Conservation (phyloP, 805 yeast species). For the Clavispora phyllophila region DNA sequence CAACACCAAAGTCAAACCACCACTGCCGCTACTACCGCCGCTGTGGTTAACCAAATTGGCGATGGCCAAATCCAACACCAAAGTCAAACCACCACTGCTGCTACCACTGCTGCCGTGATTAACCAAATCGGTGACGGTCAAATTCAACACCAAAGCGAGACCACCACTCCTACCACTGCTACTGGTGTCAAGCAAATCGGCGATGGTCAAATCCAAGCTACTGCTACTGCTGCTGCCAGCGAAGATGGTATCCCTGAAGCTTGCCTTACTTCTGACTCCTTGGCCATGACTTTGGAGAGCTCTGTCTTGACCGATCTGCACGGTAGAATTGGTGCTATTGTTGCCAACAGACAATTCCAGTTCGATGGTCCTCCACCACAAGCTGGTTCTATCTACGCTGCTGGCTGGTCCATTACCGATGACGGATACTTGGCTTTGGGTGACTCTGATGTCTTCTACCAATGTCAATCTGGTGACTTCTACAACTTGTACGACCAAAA, state of each 20-base stretch:
- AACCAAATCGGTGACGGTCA: slow-evolving; percentile 32
- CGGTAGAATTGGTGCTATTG: slow-evolving; percentile 75
- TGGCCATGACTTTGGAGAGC: slow-evolving; percentile 50
- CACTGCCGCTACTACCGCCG: slow-evolving; percentile 23
- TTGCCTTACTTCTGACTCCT: slow-evolving; percentile 28
- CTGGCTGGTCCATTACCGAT: slow-evolving; percentile 38
- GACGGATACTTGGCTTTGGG: slow-evolving; percentile 65
- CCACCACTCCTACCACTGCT: slow-evolving; percentile 11
- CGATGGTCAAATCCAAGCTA: slow-evolving; percentile 31
- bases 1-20: slow-evolving; percentile 11
- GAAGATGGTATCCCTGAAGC: slow-evolving; percentile 14
- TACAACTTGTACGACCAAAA: slow-evolving; percentile 71
- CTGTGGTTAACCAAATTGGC: slow-evolving; percentile 12
- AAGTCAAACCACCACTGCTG: slow-evolving; percentile 12
- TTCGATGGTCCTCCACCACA: slow-evolving; percentile 81
- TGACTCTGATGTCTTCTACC: slow-evolving; percentile 56
- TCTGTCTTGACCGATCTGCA: slow-evolving; percentile 51
- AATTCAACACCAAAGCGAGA: slow-evolving; percentile 21
- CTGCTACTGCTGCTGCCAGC: slow-evolving; percentile 17
- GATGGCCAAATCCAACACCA: slow-evolving; percentile 22
- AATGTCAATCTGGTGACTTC: slow-evolving; percentile 71
- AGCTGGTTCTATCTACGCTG: slow-evolving; percentile 35
- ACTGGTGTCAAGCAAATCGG: slow-evolving; percentile 20
- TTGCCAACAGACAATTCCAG: slow-evolving; percentile 78
- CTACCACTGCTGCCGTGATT: slow-evolving; percentile 17